These are phyloP conservation scores for Solanum hybrid DNA, from an alignment of 305 asterid genomes.

Conservation along the genomic window DNA sequence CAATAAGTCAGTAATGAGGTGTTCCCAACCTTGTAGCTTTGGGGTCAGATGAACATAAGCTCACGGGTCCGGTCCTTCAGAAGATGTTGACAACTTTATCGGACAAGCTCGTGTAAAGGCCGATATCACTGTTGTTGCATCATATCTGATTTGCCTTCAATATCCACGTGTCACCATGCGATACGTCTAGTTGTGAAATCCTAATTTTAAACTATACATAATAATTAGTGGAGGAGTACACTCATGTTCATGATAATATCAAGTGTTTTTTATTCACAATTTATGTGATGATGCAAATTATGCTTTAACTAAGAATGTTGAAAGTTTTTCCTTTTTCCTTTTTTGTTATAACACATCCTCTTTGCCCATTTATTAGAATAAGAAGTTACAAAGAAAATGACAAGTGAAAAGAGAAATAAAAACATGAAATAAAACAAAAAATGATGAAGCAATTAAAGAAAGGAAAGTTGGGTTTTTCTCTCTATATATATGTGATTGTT, in stretches of 20 bases:
- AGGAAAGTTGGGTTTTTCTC: neutral
- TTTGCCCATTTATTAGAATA: neutral
- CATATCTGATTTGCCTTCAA: neutral
- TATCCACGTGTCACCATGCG: neutral
- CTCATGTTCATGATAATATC: neutral
- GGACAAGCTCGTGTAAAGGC: neutral
- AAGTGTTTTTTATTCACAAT: neutral
- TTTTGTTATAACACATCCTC: neutral
- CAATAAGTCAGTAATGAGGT: neutral
- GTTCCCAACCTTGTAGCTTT: neutral
- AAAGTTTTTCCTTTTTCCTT: neutral
- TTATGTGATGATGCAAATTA: neutral
- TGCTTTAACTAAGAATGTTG: neutral
- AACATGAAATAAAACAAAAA: neutral
- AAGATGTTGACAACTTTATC: neutral
- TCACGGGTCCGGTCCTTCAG: too few species aligned
- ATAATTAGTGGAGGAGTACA: neutral
- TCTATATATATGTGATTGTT: neutral
- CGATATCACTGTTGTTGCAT: neutral
- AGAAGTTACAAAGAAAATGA: neutral
- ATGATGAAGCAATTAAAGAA: neutral
- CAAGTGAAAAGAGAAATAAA: neutral
- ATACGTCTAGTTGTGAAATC: neutral
- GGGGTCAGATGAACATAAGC: neutral
- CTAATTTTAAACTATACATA: neutral